phyloP scores from a whole-genome alignment of 371 early-diverging fungal species.

The Gilbertella persicaria region DNA sequence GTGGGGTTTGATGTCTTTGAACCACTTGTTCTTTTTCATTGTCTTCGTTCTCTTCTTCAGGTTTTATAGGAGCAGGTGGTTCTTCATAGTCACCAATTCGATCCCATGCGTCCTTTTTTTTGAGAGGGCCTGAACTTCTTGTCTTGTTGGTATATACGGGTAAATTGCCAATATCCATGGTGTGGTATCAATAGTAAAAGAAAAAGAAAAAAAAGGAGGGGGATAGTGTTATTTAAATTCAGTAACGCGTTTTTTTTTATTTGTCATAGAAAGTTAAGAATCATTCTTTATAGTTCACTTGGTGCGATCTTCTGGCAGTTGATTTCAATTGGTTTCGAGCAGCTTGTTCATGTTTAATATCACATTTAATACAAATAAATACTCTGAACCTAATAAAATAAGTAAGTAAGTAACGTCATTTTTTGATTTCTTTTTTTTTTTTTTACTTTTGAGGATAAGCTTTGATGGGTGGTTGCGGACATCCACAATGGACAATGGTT shows the following conservation, averaged over 20 bases:
- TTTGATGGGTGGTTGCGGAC: conserved; percentile 20
- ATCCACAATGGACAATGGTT: conserved; percentile 21
- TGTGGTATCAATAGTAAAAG: neutral
- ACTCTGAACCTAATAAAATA: conserved; percentile 4
- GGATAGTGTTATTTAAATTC: neutral
- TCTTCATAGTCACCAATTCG: conserved; percentile 25
- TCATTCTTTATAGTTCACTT: conserved; percentile 12
- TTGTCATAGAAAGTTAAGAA: neutral
- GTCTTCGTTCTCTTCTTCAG: conserved; percentile 6
- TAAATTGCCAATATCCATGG: conserved; percentile 23
- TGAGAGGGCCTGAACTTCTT: neutral
- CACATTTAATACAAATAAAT: conserved; percentile 22
- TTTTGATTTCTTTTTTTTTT: neutral
- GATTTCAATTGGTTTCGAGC: neutral
- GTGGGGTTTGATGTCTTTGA: neutral
- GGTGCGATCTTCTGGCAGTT: conserved; percentile 1
- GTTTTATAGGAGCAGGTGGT: neutral
- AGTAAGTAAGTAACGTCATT: no score
- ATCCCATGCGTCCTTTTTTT: conserved; percentile 11
- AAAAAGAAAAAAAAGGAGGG: conserved; percentile 9
- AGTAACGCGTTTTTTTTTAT: neutral
- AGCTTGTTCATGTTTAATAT: conserved; percentile 8
- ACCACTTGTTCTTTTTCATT: conserved; percentile 1
- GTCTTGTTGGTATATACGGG: conserved; percentile 9
- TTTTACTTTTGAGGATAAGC: conserved; percentile 19